Evolutionary conservation across 2,329 filamentous ascomycete genomes (phyloP).

Genomic region (Nemania sp.): DNA sequence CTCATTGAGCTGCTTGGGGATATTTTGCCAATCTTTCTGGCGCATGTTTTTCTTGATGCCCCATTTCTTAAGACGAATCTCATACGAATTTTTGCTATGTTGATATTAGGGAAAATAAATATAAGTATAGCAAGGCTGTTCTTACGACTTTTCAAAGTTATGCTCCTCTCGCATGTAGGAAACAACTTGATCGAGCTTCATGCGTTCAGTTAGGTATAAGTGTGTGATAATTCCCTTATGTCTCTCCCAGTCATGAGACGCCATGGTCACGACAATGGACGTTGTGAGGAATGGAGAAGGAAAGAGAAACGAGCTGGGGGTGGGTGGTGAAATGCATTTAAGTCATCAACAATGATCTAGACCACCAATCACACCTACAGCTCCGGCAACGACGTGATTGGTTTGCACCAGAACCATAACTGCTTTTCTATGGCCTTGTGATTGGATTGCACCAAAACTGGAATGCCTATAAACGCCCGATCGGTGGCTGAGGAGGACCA

Average conservation of each 20-base stretch:
- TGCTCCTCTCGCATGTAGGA: background rate
- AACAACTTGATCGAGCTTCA: background rate
- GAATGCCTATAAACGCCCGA: background rate
- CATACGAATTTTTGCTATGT: conserved; percentile 27
- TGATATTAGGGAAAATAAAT: background rate
- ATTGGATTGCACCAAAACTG: conserved; percentile 8
- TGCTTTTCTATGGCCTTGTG: background rate
- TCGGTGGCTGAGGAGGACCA: no score
- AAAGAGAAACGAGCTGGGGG: background rate
- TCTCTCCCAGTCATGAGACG: conserved; percentile 5
- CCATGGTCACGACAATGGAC: background rate
- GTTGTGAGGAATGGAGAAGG: background rate
- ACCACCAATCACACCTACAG: background rate
- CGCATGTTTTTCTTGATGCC: conserved; percentile 24
- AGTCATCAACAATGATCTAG: no score
- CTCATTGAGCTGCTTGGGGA: conserved; percentile 17
- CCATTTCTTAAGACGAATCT: conserved; percentile 34
- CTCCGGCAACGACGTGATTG: background rate
- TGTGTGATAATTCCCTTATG: background rate
- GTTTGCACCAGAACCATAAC: conserved; percentile 1
- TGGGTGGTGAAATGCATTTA: background rate
- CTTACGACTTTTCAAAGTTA: background rate
- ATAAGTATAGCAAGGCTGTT: background rate
- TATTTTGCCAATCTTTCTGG: conserved; percentile 22
- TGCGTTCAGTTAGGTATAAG: background rate